These are phyloP conservation scores for Phytophthora foliorum DNA, from an alignment of 352 stramenopile genomes.

Conservation along the genomic window DNA sequence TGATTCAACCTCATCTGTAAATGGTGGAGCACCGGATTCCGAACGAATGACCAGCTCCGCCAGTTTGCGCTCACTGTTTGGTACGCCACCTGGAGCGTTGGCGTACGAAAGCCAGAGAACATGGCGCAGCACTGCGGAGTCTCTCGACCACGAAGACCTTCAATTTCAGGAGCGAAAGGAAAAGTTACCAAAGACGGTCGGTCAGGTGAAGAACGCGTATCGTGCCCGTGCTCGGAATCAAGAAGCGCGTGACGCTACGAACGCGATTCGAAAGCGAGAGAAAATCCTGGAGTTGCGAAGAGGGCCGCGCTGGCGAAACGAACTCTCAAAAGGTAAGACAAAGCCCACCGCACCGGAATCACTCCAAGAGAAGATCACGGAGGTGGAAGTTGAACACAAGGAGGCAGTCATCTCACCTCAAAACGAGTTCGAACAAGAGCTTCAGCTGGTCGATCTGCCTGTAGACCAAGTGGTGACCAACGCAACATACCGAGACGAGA, in stretches of 20 bases:
- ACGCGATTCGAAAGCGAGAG: conserved; percentile 22
- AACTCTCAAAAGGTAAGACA: conserved; percentile 20
- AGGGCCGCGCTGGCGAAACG: conserved; percentile 5
- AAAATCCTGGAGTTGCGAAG: conserved; percentile 19
- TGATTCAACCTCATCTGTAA: neutral
- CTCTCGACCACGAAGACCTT: neutral
- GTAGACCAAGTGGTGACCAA: conserved; percentile 23
- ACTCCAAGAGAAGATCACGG: conserved; percentile 1
- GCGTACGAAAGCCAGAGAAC: conserved; percentile 28
- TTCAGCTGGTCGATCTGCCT: conserved; percentile 24
- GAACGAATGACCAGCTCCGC: neutral
- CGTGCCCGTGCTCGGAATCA: conserved; percentile 43
- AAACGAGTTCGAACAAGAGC: neutral
- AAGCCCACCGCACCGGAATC: neutral
- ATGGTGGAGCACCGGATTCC: neutral
- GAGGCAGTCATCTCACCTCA: neutral
- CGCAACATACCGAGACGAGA: conserved; percentile 30
- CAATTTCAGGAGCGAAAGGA: conserved; percentile 11
- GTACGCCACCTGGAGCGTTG: conserved; percentile 24
- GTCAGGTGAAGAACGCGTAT: conserved; percentile 58
- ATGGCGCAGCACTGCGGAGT: conserved; percentile 16
- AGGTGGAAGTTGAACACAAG: neutral
- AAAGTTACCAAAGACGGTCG: conserved; percentile 44
- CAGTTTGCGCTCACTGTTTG: conserved; percentile 29
- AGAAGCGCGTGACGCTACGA: conserved; percentile 34